Conservation (phyloP, 2,329 filamentous ascomycete species). For the Fusarium sp. region DNA sequence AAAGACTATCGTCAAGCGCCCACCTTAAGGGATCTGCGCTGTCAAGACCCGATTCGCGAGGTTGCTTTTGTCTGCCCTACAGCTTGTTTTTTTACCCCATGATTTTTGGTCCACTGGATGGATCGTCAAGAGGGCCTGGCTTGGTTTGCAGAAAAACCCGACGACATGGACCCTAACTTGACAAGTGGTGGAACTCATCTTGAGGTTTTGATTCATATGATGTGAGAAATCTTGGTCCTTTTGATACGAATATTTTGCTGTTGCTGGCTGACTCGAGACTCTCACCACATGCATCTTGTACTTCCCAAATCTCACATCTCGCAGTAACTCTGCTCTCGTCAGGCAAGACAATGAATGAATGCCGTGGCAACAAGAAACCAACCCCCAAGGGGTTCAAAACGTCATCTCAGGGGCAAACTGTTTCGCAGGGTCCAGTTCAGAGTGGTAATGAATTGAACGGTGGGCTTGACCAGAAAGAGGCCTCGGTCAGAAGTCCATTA, state of each 20-base stretch:
- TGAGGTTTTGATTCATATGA: neutral
- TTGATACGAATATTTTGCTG: neutral
- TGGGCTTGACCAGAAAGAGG: slow-evolving; percentile 19
- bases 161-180: neutral
- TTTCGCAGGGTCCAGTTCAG: neutral
- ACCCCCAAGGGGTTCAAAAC: neutral
- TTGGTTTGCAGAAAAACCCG: slow-evolving; percentile 1
- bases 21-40: slow-evolving; percentile 27
- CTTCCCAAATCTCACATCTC: slow-evolving; percentile 2
- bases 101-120: slow-evolving; percentile 22
- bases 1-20: neutral
- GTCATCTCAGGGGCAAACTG: neutral
- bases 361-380: neutral
- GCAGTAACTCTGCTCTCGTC: neutral
- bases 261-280: neutral
- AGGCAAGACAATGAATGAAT: neutral
- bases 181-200: neutral
- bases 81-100: slow-evolving; percentile 12
- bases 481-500: slow-evolving; percentile 30
- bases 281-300: neutral
- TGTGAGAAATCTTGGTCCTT: neutral
- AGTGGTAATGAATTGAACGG: neutral
- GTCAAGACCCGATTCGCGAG: slow-evolving; percentile 19
- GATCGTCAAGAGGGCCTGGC: slow-evolving; percentile 4
- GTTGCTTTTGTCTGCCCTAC: neutral